Base-by-base conservation (phyloP, 2,329 filamentous ascomycete species). In the Rutstroemia sp. region DNA sequence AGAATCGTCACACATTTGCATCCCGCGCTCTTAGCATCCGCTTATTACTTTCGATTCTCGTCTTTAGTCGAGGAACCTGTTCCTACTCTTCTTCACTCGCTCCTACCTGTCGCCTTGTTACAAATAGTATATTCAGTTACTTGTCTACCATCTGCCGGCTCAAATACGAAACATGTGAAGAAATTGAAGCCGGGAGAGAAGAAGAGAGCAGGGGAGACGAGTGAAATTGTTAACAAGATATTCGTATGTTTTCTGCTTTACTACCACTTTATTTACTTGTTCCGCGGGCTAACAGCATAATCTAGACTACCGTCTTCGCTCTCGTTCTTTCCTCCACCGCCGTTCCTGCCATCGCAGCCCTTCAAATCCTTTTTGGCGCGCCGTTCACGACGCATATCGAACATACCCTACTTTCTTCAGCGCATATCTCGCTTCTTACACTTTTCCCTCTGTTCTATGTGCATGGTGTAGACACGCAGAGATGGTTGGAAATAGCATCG, bases 351-450 rank as follows among this genome's bases (percentile, higher is more conserved):
- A 74, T 86, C 46, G 72, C 78, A 14, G 62, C 70, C 27, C 65
- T 86, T 21, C 77, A 85, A 69, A 78, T 97, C 66, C 87, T 97
- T 63, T 95, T 96, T 72, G 94, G 94, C 67, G 94, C 92, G 7
- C 94, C 94, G 0, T 77, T 95, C 53, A 88, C 92, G 34, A 89
- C 89, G 0, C 89, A 96, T 70, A 75, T 87, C 51, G 69, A 77
- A 4, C 87, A 95, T 63, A 99, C 94, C 1, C 70, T 89, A 34
- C 83, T 96, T 38, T 87, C 86, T 70, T 87, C 89, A 2, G 80
- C 87, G 1, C 92, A 97, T 70, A 81, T 97, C 58, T 82, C 91
- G 10, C 73, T 96, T 0, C 82, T 99, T 12, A 82, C 83, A 17
- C 77, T 88, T 0, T 86, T 92, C 57, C 90, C 90, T 2, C 75